These are phyloP conservation scores for Venturiaceae sp. DNA, from an alignment of 2,329 filamentous ascomycete species.

Conservation along the genomic window DNA sequence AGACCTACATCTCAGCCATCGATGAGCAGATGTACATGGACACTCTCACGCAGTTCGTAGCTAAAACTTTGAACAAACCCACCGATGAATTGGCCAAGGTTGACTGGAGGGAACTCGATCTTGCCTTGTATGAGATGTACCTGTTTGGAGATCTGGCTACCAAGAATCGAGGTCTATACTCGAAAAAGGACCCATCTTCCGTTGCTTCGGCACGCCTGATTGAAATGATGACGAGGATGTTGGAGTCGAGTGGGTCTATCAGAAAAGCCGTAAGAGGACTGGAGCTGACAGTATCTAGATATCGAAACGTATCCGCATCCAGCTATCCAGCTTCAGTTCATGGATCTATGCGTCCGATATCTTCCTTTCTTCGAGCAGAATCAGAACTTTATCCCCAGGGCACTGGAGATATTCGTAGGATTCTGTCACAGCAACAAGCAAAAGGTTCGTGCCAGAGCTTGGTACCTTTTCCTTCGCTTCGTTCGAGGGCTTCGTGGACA, in stretches of 20 bases:
- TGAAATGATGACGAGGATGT: slow-evolving; percentile 92
- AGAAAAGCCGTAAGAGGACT: not conserved
- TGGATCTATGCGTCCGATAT: slow-evolving; percentile 97
- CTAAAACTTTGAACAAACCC: slow-evolving; percentile 72
- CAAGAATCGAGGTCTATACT: slow-evolving; percentile 75
- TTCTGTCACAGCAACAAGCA: slow-evolving; percentile 82
- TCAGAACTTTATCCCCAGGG: slow-evolving; percentile 68
- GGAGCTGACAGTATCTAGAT: slow-evolving; percentile 37
- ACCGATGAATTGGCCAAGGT: slow-evolving; percentile 37
- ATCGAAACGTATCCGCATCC: slow-evolving; percentile 82
- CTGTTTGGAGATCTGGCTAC: slow-evolving; percentile 92
- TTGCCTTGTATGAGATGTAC: slow-evolving; percentile 92
- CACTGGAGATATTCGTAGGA: slow-evolving; percentile 83
- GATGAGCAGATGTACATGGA: slow-evolving; percentile 85
- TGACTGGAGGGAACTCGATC: slow-evolving; percentile 90
- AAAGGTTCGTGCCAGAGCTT: slow-evolving; percentile 81
- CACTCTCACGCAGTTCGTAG: slow-evolving; percentile 79
- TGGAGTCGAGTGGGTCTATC: slow-evolving; percentile 63
- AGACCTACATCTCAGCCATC: slow-evolving; percentile 85
- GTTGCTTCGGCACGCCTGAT: slow-evolving; percentile 72
- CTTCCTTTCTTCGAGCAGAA: slow-evolving; percentile 86
- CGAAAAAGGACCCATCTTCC: slow-evolving; percentile 72
- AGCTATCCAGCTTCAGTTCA: slow-evolving; percentile 88
- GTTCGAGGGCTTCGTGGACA: slow-evolving; percentile 78
- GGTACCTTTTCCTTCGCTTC: slow-evolving; percentile 93